Base-by-base conservation (phyloP, 257 asterid species). In the Solanum gracilifrons region DNA sequence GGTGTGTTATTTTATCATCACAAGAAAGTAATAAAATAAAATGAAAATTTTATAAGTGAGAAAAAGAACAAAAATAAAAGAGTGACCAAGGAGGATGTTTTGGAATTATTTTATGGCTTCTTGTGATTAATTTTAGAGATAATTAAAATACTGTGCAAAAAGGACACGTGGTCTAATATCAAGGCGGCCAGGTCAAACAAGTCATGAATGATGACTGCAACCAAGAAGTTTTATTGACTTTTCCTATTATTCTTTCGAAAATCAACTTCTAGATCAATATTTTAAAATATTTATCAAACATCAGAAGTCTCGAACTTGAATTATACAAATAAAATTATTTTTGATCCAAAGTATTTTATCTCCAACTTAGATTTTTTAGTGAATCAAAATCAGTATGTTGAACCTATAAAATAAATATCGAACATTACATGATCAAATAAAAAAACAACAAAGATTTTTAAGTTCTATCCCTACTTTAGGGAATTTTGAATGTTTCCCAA, bases 121-220 rank as follows among this genome's bases (percentile, higher is more conserved):
- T 9, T 32, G 43, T 33, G 29, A 83, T 12, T 36, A 48, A 9
- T 62, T 74, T 79, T 33, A 2, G 15, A 51, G 15, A 68, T 86
- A 32, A 21, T 13, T 84, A n/a, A 20, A 62, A 37, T 33, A 51
- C 39, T 84, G 0, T 89, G 88, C 1, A 3, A 85, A 87, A 89
- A 33, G 20, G 31, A 83, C 93, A 92, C 95, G 93, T 92, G 97
- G 92, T 93, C 90, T 93, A 91, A 90, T 89, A 88, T 66, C 89
- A 74, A 79, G 94, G 94, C 93, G 90, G 92, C 95, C 85, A 79
- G 80, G 91, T 88, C 92, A 88, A 88, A 79, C 83, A 46, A 80
- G 68, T 66, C 85, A 43, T 87, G 82, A 87, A 76, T 88, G 87
- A 88, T 88, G 91, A 85, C 93, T 89, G 84, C 83, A 25, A 51